Evolutionary conservation across 164 flowering plant genomes (phyloP).

Genomic region (Vitis rotundifolia): DNA sequence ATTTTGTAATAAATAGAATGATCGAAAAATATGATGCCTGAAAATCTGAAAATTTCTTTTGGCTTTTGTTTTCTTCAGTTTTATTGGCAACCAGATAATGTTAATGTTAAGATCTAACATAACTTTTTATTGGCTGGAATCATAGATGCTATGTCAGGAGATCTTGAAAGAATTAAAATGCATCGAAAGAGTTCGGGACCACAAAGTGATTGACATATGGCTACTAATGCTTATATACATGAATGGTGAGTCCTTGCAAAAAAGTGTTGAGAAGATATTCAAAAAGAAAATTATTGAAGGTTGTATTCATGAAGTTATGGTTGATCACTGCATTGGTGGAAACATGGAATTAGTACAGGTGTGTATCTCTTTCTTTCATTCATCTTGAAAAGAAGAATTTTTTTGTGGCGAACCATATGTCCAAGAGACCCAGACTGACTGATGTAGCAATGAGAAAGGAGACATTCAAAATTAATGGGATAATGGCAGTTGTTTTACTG

Average conservation of each 20-base stretch:
- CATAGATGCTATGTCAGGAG: conserved; percentile 67
- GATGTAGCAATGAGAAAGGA: no score
- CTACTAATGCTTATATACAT: conserved; percentile 66
- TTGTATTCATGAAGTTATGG: conserved; percentile 48
- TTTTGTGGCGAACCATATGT: no score
- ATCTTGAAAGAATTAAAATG: conserved; percentile 65
- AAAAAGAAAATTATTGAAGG: conserved; percentile 70
- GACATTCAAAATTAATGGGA: no score
- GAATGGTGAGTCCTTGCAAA: conserved; percentile 63
- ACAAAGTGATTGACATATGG: conserved; percentile 84
- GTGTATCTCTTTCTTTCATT: neutral
- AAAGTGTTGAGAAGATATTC: conserved; percentile 53
- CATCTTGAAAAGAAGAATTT: neutral
- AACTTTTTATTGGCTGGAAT: neutral
- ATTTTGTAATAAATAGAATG: no score
- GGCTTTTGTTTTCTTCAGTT: neutral
- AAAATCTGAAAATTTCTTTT: neutral
- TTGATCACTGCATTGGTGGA: conserved; percentile 74
- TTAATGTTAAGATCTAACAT: neutral
- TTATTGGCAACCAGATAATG: neutral
- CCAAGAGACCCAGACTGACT: no score
- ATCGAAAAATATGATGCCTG: no score
- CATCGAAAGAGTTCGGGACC: conserved; percentile 59
- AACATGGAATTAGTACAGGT: conserved; percentile 69
- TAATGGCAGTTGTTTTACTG: no score